Base-by-base conservation (phyloP, 2,329 filamentous ascomycete genomes). In the Epichloe baconii region DNA sequence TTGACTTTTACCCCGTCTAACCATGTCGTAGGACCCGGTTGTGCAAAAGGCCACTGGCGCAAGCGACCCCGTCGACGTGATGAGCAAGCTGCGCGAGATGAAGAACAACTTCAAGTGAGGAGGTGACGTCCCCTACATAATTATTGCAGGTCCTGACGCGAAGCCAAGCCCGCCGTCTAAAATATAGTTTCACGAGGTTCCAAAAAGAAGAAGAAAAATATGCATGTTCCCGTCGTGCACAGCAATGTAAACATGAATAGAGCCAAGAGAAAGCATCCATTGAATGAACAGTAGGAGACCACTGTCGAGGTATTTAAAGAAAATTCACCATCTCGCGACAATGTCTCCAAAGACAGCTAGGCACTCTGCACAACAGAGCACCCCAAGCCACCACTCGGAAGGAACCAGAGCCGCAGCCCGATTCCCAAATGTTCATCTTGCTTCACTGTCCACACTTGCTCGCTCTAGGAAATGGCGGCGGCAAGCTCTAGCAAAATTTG, bases 11-110 rank as follows among this genome's bases (percentile, higher is more conserved):
- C 38, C 14, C 14, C 15, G 15, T 44, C 53, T 58, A 40, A 52
- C 42, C 4, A 4, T 19, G 8, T 52, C 15, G 36, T 15, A 89
- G 79, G 90, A 96, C 60, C 86, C 88, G 0, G 79, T 79, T 55
- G 83, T 98, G 50, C 88, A 94, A 63, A 86, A 88, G 69, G 83
- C 78, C 11, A 93, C 88, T 0, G 88, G 88, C 42, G 82, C 88
- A 71, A 88, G 79, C 0, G 79, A 90, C 41, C 84, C 89, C 0
- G 75, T 91, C 2, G 81, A 86, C 47, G 89, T 96, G 15, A 95
- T 98, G 86, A 78, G 77, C 35, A 83, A 83, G 60, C 71, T 97
- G 61, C 77, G 93, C 50, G 87, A 94, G 68, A 83, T 95, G 84
- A 98, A 97, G 81, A 90, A 94, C 64, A 79, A 74, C 66, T 80